phyloP scores from a whole-genome alignment of 768 basidiomycete genomes.

The Lactarius sanguifluus region DNA sequence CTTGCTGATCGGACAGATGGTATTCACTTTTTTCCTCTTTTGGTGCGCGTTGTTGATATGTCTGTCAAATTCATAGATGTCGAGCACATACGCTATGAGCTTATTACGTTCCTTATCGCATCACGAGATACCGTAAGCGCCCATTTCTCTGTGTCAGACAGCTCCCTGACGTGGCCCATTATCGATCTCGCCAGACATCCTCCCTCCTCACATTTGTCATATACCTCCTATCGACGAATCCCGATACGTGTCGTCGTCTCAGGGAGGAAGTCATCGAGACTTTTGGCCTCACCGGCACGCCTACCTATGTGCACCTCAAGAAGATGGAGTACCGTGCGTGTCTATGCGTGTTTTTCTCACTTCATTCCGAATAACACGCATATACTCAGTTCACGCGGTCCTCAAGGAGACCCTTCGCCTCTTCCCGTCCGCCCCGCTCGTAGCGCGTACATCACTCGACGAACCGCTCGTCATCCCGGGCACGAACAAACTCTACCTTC shows the following conservation, averaged over 20 bases:
- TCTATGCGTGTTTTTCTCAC: background rate
- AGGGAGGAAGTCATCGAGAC: conserved; percentile 38
- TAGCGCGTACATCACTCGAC: conserved; percentile 24
- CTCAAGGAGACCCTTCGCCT: conserved; percentile 37
- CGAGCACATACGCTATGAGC: conserved; percentile 30
- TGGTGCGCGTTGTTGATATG: background rate
- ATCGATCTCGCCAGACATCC: conserved; percentile 31
- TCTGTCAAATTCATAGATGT: conserved; percentile 17
- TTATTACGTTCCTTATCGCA: conserved; percentile 30
- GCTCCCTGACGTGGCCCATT: background rate
- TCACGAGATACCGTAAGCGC: conserved; percentile 28
- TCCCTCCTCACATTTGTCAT: conserved; percentile 37
- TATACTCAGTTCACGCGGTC: conserved; percentile 34
- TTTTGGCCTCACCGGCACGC: conserved; percentile 34
- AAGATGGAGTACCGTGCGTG: conserved; percentile 36
- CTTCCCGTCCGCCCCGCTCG: conserved; percentile 23
- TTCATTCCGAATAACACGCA: background rate
- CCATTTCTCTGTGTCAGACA: background rate
- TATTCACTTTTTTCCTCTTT: background rate
- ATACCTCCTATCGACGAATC: conserved; percentile 38
- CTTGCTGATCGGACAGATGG: conserved; percentile 26
- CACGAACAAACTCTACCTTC: conserved; percentile 25
- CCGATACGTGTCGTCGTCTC: conserved; percentile 35
- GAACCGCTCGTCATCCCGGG: conserved; percentile 29
- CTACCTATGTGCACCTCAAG: conserved; percentile 38